Evolutionary conservation across 1,284 basidiomycete genomes (phyloP).

Genomic region (Golubevia pallescens): DNA sequence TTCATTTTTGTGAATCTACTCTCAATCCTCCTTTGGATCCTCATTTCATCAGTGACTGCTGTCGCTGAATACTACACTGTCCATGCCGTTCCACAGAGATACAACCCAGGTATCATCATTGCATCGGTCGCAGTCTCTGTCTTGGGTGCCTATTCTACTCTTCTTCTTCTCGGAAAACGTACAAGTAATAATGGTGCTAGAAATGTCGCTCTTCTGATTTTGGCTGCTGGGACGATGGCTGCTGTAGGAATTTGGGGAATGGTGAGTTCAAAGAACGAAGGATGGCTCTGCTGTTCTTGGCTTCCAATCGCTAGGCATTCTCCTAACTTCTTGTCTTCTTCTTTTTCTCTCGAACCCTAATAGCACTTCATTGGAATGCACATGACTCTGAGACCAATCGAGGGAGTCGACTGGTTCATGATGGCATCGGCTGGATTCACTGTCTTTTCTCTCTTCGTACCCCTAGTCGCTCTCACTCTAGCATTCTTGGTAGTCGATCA

Average conservation of each 20-base stretch:
- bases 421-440: constrained; percentile 67
- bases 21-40: background rate
- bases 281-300: background rate
- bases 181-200: constrained; percentile 45
- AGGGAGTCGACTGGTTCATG: constrained; percentile 65
- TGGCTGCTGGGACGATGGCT: constrained; percentile 55
- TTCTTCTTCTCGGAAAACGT: constrained; percentile 46
- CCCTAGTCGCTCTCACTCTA: constrained; percentile 66
- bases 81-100: constrained; percentile 41
- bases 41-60: constrained; percentile 15
- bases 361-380: constrained; percentile 69
- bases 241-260: constrained; percentile 58
- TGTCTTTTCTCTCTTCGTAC: constrained; percentile 67
- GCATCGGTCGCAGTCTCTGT: constrained; percentile 43
- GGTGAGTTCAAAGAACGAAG: constrained; percentile 10
- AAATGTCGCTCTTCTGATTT: constrained; percentile 49
- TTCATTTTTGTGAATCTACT: constrained; percentile 8
- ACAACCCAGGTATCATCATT: constrained; percentile 45
- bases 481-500: constrained; percentile 68
- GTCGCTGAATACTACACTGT: constrained; percentile 42
- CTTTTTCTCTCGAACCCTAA: constrained; percentile 31
- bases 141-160: constrained; percentile 43
- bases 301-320: background rate
- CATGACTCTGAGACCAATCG: constrained; percentile 65
- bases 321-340: background rate